Conservation (phyloP, 2,329 filamentous ascomycete genomes). For the Stemphylium lycopersici region DNA sequence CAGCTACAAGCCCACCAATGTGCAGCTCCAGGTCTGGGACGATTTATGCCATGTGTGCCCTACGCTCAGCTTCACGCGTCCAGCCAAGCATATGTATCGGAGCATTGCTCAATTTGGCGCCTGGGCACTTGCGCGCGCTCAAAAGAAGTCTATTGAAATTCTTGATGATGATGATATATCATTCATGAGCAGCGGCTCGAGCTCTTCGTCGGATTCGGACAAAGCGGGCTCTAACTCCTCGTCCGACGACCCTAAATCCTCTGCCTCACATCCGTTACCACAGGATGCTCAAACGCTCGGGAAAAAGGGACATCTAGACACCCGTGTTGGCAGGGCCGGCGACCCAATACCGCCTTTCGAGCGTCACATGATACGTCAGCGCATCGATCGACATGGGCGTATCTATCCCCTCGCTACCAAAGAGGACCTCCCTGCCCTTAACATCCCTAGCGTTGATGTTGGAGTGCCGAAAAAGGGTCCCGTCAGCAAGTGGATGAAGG, state of each 20-base stretch:
- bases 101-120: constrained; percentile 91
- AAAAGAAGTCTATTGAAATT: constrained; percentile 80
- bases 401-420: constrained; percentile 71
- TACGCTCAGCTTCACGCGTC: constrained; percentile 93
- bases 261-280: constrained; percentile 13
- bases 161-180: constrained; percentile 79
- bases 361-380: constrained; percentile 89
- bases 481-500: constrained; percentile 80
- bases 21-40: constrained; percentile 96
- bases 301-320: constrained; percentile 16
- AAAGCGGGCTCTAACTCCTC: constrained; percentile 26
- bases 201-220: constrained; percentile 20
- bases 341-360: constrained; percentile 81
- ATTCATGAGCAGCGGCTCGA: constrained; percentile 67
- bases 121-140: constrained; percentile 84
- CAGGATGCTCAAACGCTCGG: constrained; percentile 24
- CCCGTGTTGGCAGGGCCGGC: constrained; percentile 78
- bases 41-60: constrained; percentile 91
- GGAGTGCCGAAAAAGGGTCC: constrained; percentile 81
- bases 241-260: constrained; percentile 30
- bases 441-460: constrained; percentile 68
- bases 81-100: constrained; percentile 94
- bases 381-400: constrained; percentile 77
- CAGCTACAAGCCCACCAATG: constrained; percentile 81
- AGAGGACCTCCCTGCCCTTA: constrained; percentile 69